These are phyloP conservation scores for Phytophthora macrochlamydospora DNA, from an alignment of 352 stramenopile genomes.

Conservation along the genomic window DNA sequence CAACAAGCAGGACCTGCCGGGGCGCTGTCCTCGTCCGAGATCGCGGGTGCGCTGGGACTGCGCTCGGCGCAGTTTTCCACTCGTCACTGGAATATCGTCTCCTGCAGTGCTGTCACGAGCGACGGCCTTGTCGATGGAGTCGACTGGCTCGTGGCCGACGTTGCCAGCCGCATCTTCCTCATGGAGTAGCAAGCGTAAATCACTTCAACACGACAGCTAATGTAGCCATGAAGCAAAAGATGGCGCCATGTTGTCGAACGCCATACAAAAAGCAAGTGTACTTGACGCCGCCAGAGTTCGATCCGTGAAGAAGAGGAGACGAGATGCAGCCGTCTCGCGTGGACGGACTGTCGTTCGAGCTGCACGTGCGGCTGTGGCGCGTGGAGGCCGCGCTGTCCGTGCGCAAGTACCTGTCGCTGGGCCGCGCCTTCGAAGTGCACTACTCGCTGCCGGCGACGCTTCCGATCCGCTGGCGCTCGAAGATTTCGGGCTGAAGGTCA, in stretches of 20 bases:
- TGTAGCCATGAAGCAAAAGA: background rate
- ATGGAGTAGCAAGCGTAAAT: slow-evolving; percentile 61
- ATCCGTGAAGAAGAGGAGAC: too few relatives aligned
- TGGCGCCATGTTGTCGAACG: background rate
- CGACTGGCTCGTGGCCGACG: slow-evolving; percentile 98
- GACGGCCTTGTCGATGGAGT: slow-evolving; percentile 96
- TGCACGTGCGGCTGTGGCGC: slow-evolving; percentile 50
- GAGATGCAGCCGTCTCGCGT: background rate
- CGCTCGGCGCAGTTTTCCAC: slow-evolving; percentile 82
- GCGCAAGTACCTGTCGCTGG: slow-evolving; percentile 66
- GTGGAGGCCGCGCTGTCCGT: slow-evolving; percentile 47
- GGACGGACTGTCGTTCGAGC: slow-evolving; percentile 41
- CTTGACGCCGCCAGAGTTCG: too few relatives aligned
- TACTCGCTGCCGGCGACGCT: slow-evolving; percentile 38
- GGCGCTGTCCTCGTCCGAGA: slow-evolving; percentile 92
- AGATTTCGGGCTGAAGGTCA: slow-evolving; percentile 54
- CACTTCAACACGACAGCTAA: background rate
- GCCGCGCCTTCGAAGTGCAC: slow-evolving; percentile 58
- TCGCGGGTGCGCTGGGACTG: slow-evolving; percentile 90
- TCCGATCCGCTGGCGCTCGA: slow-evolving; percentile 16
- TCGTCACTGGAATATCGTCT: slow-evolving; percentile 92
- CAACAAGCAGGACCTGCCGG: slow-evolving; percentile 99
- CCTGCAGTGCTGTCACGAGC: slow-evolving; percentile 96
- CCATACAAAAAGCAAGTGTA: background rate
- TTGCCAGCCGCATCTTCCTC: slow-evolving; percentile 96